Percentiles rank a stretch among this genome's conserved stretches.
phyloP scores from a whole-genome alignment of 1,139 yeast genomes.

The Nadsonia commutata region DNA sequence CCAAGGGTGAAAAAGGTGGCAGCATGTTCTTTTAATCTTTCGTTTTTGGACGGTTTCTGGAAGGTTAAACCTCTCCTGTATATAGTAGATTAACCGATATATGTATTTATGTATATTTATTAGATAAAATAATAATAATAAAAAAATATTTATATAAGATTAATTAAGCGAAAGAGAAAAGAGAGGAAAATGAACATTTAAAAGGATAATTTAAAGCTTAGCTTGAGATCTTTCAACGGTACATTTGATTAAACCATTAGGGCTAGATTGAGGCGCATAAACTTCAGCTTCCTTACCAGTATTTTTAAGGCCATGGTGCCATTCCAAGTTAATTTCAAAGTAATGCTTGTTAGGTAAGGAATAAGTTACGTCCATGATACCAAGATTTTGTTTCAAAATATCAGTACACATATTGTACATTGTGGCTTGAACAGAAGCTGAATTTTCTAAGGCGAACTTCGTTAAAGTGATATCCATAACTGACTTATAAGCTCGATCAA shows the following conservation, averaged over 20 bases:
- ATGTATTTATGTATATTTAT: too few species aligned
- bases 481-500: constrained; percentile 43
- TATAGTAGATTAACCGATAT: too few species aligned
- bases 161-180: too few species aligned
- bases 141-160: too few species aligned
- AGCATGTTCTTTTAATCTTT: background rate
- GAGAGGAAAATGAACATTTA: too few species aligned
- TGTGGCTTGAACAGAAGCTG: constrained; percentile 88
- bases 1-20: background rate
- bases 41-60: too few species aligned
- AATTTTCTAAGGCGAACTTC: constrained; percentile 69
- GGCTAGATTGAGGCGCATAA: constrained; percentile 83
- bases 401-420: constrained; percentile 82
- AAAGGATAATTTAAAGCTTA: too few species aligned
- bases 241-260: constrained; percentile 79
- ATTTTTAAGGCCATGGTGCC: constrained; percentile 68
- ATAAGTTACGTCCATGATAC: constrained; percentile 51
- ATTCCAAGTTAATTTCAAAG: constrained; percentile 59
- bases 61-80: too few species aligned
- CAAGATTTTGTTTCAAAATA: constrained; percentile 44
- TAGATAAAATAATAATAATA: too few species aligned
- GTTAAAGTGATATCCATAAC: constrained; percentile 63
- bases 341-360: constrained; percentile 83
- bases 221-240: constrained; percentile 40
- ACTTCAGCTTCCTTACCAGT: constrained; percentile 49